phyloP scores from a whole-genome alignment of 106 monocot genomes.

The Allium fistulosum region DNA sequence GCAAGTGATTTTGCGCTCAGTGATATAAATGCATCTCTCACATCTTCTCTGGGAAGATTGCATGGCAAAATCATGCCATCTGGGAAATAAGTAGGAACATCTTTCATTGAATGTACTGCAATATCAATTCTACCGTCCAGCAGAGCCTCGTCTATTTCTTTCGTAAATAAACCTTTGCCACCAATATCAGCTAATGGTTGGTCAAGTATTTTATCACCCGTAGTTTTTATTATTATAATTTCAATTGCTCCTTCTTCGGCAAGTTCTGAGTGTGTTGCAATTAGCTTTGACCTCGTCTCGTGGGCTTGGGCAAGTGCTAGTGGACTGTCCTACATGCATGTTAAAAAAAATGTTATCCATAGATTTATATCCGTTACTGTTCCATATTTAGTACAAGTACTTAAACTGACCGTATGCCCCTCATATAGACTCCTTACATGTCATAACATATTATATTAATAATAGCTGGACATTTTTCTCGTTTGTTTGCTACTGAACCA shows the following conservation, averaged over 20 bases:
- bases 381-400: neutral
- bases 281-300: constrained; percentile 77
- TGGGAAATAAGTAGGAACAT: constrained; percentile 97
- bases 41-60: constrained; percentile 92
- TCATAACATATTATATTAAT: neutral
- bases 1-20: constrained; percentile 66
- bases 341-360: constrained; percentile 5
- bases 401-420: neutral
- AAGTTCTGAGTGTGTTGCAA: constrained; percentile 67
- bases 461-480: neutral
- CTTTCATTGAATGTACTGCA: constrained; percentile 99
- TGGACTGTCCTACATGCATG: constrained; percentile 77
- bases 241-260: constrained; percentile 84
- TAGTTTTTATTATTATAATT: constrained; percentile 87
- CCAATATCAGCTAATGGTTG: constrained; percentile 97
- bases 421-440: neutral
- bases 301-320: constrained; percentile 94
- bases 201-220: constrained; percentile 87
- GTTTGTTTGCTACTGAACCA: neutral
- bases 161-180: constrained; percentile 97
- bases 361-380: neutral
- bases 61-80: constrained; percentile 83
- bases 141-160: constrained; percentile 96
- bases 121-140: constrained; percentile 83
- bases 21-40: constrained; percentile 87